These are phyloP conservation scores for Boletus smithii DNA, from an alignment of 1,284 basidiomycete species.

Conservation along the genomic window DNA sequence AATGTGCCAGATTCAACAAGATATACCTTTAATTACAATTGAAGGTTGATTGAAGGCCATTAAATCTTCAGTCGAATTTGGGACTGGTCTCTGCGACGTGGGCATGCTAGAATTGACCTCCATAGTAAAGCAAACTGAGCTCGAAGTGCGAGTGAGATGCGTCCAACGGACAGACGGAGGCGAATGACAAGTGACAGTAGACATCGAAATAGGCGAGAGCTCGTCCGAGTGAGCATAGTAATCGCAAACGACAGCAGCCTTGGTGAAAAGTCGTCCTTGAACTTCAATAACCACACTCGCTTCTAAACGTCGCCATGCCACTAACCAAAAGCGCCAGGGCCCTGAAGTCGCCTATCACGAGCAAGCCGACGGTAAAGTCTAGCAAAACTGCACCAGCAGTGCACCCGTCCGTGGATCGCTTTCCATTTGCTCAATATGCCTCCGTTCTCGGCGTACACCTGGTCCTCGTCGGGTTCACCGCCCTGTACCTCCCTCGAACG, in stretches of 20 bases:
- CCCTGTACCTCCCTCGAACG: conserved; percentile 65
- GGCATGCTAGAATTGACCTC: conserved; percentile 10
- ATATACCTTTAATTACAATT: conserved; percentile 18
- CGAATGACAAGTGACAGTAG: conserved; percentile 12
- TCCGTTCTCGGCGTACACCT: conserved; percentile 73
- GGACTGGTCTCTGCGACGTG: neutral
- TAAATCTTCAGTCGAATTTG: conserved; percentile 8
- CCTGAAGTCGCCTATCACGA: neutral
- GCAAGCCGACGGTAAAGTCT: conserved; percentile 2
- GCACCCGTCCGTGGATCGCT: conserved; percentile 14
- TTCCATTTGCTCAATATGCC: conserved; percentile 56
- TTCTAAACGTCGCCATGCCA: conserved; percentile 11
- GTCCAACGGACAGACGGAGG: conserved; percentile 1
- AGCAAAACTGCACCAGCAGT: neutral
- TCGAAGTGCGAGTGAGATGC: conserved; percentile 3
- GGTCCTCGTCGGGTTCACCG: conserved; percentile 61
- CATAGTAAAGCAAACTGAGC: conserved; percentile 8
- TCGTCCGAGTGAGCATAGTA: neutral
- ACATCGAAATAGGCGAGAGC: conserved; percentile 1
- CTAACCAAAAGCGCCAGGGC: conserved; percentile 2
- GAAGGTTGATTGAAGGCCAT: conserved; percentile 31
- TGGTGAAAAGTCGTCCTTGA: neutral
- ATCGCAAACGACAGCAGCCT: neutral
- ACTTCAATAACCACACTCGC: too few species aligned
- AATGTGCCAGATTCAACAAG: conserved; percentile 27